Evolutionary conservation across 2,329 filamentous ascomycete genomes (phyloP).

Genomic region (Pseudocercospora vitis): DNA sequence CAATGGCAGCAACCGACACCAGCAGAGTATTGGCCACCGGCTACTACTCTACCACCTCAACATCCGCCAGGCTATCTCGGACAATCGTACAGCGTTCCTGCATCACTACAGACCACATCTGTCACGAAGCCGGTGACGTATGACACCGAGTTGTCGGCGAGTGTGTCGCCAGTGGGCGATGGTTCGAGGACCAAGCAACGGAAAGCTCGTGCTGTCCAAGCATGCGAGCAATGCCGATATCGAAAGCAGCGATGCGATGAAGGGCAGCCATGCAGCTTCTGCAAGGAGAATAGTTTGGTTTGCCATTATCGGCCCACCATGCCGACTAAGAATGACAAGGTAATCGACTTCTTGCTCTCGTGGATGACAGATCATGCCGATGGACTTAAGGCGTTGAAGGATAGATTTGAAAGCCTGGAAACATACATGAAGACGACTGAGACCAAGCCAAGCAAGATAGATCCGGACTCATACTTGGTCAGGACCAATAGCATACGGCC

Average conservation of each 20-base stretch:
- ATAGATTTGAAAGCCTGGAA: constrained; percentile 1
- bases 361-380: constrained; percentile 40
- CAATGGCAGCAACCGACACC: constrained; percentile 3
- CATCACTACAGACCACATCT: background rate
- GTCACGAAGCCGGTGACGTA: background rate
- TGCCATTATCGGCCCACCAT: constrained; percentile 87
- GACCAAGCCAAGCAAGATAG: background rate
- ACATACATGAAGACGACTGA: background rate
- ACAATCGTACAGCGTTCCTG: background rate
- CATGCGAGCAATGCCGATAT: constrained; percentile 81
- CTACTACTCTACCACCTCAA: background rate
- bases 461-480: constrained; percentile 55
- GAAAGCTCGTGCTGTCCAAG: constrained; percentile 50
- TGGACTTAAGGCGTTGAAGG: constrained; percentile 22
- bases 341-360: constrained; percentile 47
- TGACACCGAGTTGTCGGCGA: background rate
- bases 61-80: background rate
- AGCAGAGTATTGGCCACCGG: background rate
- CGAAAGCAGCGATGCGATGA: constrained; percentile 88
- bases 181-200: constrained; percentile 8
- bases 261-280: constrained; percentile 74
- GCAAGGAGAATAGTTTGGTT: constrained; percentile 75
- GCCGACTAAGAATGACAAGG: constrained; percentile 66
- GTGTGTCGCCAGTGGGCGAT: background rate
- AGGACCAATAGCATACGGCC: constrained; percentile 54